Percentiles rank a stretch among this genome's conserved stretches.
phyloP scores from a whole-genome alignment of 2,329 filamentous ascomycete genomes.

The Calonectria crousiana region DNA sequence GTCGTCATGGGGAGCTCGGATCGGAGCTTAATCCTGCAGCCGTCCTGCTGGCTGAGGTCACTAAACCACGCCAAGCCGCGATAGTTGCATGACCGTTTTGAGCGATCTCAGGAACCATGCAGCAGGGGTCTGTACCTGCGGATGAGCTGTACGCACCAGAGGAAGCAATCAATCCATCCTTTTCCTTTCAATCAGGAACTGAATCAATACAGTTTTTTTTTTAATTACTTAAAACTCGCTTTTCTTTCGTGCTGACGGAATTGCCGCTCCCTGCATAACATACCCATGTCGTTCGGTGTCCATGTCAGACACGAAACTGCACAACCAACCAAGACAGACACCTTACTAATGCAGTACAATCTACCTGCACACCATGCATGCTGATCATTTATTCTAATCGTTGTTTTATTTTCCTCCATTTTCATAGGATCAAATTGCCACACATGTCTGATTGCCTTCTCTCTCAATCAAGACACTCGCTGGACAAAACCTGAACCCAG shows the following conservation, averaged over 20 bases:
- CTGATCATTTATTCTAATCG: neutral
- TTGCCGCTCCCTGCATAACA: neutral
- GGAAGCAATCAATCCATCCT: neutral
- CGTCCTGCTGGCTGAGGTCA: conserved; percentile 11
- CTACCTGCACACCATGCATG: neutral
- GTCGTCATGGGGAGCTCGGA: conserved; percentile 27
- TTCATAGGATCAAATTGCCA: neutral
- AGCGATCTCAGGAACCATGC: conserved; percentile 26
- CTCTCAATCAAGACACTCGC: neutral
- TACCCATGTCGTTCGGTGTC: no score
- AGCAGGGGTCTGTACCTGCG: neutral
- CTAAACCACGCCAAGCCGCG: conserved; percentile 32
- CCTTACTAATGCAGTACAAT: neutral
- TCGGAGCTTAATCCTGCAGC: neutral
- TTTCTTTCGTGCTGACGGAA: neutral
- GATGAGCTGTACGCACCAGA: neutral
- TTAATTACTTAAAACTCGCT: neutral
- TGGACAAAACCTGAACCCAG: neutral
- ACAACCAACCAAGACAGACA: neutral
- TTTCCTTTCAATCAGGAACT: neutral
- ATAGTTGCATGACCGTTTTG: conserved; percentile 43
- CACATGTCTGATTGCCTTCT: neutral
- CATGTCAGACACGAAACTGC: neutral
- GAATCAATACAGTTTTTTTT: neutral
- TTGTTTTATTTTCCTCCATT: neutral